These are phyloP conservation scores for Medicago arabica DNA, from an alignment of 306 rosid genomes.

Conservation along the genomic window DNA sequence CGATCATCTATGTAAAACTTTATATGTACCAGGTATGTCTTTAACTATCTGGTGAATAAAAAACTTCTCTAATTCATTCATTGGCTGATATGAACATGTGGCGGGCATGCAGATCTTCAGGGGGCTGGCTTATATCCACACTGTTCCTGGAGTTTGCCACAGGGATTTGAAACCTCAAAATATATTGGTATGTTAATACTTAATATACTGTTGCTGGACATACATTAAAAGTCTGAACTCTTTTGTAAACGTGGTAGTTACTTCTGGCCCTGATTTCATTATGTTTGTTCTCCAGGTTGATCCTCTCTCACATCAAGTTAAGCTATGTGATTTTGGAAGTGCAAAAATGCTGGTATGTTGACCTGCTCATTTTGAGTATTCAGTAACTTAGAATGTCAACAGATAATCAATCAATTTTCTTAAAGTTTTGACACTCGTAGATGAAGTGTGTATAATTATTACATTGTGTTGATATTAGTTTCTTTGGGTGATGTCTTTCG, in stretches of 20 bases:
- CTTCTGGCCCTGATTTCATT: constrained; percentile 33
- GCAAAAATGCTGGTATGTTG: constrained; percentile 90
- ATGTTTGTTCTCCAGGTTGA: constrained; percentile 72
- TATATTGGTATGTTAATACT: constrained; percentile 70
- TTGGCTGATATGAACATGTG: constrained; percentile 26
- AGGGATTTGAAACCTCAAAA: constrained; percentile 97
- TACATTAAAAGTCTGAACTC: neutral
- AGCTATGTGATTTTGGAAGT: constrained; percentile 96
- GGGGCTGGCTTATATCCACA: constrained; percentile 90
- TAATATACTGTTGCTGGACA: constrained; percentile 31
- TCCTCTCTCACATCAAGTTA: constrained; percentile 94
- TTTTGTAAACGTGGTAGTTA: neutral
- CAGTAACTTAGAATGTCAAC: no score
- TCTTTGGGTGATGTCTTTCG: no score
- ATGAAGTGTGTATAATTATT: no score
- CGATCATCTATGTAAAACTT: constrained; percentile 85
- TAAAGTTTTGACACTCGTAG: no score
- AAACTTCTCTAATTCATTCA: constrained; percentile 13
- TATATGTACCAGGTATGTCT: constrained; percentile 84
- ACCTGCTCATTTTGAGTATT: constrained; percentile 7
- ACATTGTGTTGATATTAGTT: no score
- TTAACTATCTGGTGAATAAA: constrained; percentile 16
- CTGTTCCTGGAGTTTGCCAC: constrained; percentile 93
- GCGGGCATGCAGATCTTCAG: constrained; percentile 73
- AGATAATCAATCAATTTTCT: no score